Percentiles rank a stretch among this genome's conserved stretches.
Evolutionary conservation across 345 rosid species (phyloP).

Genomic region (Murraya paniculata): DNA sequence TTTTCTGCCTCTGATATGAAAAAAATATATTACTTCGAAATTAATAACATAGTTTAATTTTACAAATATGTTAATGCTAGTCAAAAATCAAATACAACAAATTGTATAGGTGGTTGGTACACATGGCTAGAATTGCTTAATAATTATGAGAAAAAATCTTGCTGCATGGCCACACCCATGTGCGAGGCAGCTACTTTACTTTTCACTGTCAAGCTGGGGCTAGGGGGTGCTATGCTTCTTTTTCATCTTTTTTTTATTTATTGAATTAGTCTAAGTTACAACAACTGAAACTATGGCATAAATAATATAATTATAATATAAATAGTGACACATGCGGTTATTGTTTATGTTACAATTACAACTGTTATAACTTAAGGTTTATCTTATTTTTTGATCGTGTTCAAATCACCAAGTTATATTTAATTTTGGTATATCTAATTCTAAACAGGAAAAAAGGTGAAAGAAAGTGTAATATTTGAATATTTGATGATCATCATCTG

Average conservation of each 20-base stretch:
- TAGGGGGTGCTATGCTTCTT: background rate
- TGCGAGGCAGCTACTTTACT: background rate
- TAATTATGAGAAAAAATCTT: background rate
- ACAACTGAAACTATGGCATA: too few relatives aligned
- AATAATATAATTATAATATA: too few relatives aligned
- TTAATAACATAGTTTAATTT: too few relatives aligned
- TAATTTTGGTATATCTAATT: background rate
- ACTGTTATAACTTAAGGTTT: too few relatives aligned
- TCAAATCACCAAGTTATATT: background rate
- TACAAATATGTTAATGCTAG: too few relatives aligned
- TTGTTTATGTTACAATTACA: too few relatives aligned
- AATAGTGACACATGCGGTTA: too few relatives aligned
- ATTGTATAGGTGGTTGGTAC: too few relatives aligned
- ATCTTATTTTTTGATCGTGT: background rate
- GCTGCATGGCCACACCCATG: constrained; percentile 2
- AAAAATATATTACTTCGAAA: too few relatives aligned
- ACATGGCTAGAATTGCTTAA: background rate
- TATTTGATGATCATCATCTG: background rate
- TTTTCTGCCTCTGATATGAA: background rate
- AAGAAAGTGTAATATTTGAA: background rate
- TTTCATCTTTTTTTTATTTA: too few relatives aligned
- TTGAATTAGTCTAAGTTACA: too few relatives aligned
- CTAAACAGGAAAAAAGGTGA: background rate
- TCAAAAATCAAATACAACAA: background rate
- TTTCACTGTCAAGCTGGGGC: background rate